Evolutionary conservation across 2,329 filamentous ascomycete genomes (phyloP), one percentile per base, ranked within the genome.

Genomic region (Fusarium sp.): DNA sequence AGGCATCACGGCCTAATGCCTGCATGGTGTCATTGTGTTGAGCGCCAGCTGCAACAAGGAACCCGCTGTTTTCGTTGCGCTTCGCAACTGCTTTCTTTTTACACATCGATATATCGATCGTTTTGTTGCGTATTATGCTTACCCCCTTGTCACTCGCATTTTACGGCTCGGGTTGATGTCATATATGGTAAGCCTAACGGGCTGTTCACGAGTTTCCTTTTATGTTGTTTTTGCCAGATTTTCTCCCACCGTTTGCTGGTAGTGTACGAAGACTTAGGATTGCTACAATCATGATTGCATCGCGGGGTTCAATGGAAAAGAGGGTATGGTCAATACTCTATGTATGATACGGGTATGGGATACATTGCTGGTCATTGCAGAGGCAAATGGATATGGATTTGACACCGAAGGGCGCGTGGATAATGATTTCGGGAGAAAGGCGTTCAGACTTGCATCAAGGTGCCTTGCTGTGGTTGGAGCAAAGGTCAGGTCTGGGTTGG

Each of bases 151-250:
- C 38, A 31, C 47, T 60, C 49, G 44, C 54, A 47, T 61, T 26
- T 60, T 42, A 66, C 56, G 52, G 52, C 48, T 55, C 56, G 35
- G 57, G 60, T 55, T 68, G 67, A 65, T 76, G 67, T 62, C 65
- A 66, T 64, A 70, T 66, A 56, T 57, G 69, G 55, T 62, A 70
- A 47, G 57, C 65, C 62, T 48, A 71, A 57, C 66, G 72, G 73
- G 67, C 66, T 75, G 66, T 70, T 78, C 59, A 78, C 62, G 76
- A 78, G 74, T 78, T 63, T 74, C 66, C 59, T 78, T 75, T 52
- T 49, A 64, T 62, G 52, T 49, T 68, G 62, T 62, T 59, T 69
- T 66, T 57, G 55, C 57, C 66, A 55, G 47, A 45, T 24, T 38
- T 59, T 63, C 59, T 69, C 55, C 69, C 61, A 58, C 62, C 64